Evolutionary conservation across 371 early-diverging fungal genomes (phyloP).

Genomic region (Encephalitozoon romaleae): DNA sequence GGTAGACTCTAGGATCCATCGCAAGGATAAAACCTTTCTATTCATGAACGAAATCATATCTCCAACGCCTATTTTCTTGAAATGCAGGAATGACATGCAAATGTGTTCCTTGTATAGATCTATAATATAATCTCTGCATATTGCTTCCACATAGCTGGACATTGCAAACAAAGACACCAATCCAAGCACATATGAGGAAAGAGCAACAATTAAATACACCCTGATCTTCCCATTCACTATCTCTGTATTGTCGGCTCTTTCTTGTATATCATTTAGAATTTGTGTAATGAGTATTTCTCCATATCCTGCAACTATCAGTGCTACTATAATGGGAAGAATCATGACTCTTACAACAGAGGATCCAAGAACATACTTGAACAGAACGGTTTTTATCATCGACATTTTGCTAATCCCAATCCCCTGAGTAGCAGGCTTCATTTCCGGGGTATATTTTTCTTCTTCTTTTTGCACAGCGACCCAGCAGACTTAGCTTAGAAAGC

Average conservation of each 20-base stretch:
- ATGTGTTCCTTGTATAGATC: conserved; percentile 5
- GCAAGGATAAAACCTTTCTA: conserved; percentile 10
- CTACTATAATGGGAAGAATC: conserved; percentile 19
- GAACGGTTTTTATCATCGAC: not conserved
- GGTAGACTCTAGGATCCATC: not conserved
- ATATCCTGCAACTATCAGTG: not conserved
- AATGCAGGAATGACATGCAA: conserved; percentile 11
- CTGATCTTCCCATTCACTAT: not conserved
- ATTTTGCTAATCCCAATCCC: not conserved
- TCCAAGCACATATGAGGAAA: not conserved
- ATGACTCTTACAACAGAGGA: conserved; percentile 1
- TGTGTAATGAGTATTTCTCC: conserved; percentile 9
- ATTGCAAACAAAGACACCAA: not conserved
- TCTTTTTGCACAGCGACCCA: not conserved
- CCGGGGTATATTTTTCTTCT: not conserved
- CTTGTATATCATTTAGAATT: not conserved
- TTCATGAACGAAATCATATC: conserved; percentile 28
- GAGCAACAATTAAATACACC: not conserved
- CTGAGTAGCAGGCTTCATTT: too few species aligned
- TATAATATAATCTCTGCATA: not conserved
- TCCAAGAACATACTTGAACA: conserved; percentile 25
- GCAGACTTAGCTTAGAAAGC: not conserved
- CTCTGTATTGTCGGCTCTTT: not conserved
- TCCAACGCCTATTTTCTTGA: conserved; percentile 29
- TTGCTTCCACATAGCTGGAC: not conserved